These are phyloP conservation scores for Luffa aegyptiaca DNA, from an alignment of 306 rosid genomes.

Conservation along the genomic window DNA sequence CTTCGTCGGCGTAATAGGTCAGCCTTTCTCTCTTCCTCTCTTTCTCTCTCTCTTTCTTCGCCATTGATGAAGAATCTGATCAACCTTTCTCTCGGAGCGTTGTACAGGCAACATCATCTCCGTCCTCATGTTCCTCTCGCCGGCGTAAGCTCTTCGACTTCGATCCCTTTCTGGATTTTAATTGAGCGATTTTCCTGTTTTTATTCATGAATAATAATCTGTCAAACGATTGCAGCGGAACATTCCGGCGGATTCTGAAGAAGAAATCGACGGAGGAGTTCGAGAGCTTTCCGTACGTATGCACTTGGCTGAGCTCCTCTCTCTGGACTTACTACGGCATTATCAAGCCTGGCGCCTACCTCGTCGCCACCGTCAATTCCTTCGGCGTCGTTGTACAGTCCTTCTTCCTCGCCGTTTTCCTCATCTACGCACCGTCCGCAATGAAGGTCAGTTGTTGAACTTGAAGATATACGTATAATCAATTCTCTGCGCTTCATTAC, in stretches of 20 bases:
- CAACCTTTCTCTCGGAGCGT: background rate
- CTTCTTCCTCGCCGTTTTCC: constrained; percentile 38
- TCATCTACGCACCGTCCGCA: constrained; percentile 16
- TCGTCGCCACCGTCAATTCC: constrained; percentile 53
- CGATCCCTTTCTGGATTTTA: background rate
- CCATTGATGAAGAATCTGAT: background rate
- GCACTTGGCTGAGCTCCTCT: constrained; percentile 44
- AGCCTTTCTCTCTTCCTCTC: background rate
- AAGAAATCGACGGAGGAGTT: constrained; percentile 41
- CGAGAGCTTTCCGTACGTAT: constrained; percentile 55
- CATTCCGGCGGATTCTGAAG: constrained; percentile 43
- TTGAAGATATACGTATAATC: background rate
- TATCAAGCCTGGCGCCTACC: constrained; percentile 39
- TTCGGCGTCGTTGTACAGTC: constrained; percentile 45
- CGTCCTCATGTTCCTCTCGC: constrained; percentile 6
- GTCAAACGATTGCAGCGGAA: background rate
- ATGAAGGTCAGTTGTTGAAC: background rate
- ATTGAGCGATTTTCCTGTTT: background rate
- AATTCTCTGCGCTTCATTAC: background rate
- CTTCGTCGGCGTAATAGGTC: constrained; percentile 3
- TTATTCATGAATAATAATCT: background rate
- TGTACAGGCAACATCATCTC: constrained; percentile 5
- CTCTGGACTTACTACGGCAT: constrained; percentile 69
- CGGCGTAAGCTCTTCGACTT: background rate
- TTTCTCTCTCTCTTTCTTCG: background rate